Evolutionary conservation across 768 basidiomycete species (phyloP).

Genomic region (Tricholoma furcatifolium): DNA sequence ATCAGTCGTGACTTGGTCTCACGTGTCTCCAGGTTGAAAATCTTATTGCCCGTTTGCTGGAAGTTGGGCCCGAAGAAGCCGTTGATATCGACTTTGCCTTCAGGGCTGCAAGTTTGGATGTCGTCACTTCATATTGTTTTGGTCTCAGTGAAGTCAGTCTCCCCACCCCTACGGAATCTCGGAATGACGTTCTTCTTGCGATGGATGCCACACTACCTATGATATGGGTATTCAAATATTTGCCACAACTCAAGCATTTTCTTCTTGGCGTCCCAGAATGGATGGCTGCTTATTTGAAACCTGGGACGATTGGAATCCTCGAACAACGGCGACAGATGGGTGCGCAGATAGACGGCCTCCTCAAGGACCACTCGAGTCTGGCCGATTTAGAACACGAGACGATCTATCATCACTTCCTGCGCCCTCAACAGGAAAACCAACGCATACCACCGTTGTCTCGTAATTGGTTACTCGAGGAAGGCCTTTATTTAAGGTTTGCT

Average conservation of each 20-base stretch:
- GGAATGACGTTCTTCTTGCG: slow-evolving; percentile 30
- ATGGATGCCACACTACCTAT: slow-evolving; percentile 35
- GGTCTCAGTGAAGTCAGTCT: slow-evolving; percentile 13
- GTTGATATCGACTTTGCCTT: slow-evolving; percentile 39
- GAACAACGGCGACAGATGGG: slow-evolving; percentile 33
- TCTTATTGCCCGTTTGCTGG: slow-evolving; percentile 26
- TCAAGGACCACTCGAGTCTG: slow-evolving; percentile 30
- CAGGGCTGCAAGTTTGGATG: slow-evolving; percentile 35
- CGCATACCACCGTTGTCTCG: slow-evolving; percentile 27
- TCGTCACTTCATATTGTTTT: slow-evolving; percentile 20
- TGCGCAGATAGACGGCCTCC: slow-evolving; percentile 32
- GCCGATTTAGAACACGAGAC: slow-evolving; percentile 33
- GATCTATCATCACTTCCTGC: slow-evolving; percentile 36
- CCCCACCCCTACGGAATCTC: slow-evolving; percentile 22
- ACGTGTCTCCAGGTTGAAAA: slow-evolving; percentile 28
- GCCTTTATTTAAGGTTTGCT: slow-evolving; percentile 35
- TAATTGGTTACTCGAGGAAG: slow-evolving; percentile 36
- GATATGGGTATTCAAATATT: slow-evolving; percentile 38
- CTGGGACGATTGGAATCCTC: slow-evolving; percentile 34
- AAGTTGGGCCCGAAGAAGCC: slow-evolving; percentile 21
- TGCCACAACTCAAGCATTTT: slow-evolving; percentile 29
- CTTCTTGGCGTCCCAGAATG: slow-evolving; percentile 32
- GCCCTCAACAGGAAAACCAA: not conserved
- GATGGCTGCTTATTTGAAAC: slow-evolving; percentile 31
- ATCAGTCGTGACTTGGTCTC: not conserved